Evolutionary conservation across 495 filamentous ascomycete species (phyloP), one percentile per base, ranked within the genome.

Genomic region (Tetracladium setigerum): DNA sequence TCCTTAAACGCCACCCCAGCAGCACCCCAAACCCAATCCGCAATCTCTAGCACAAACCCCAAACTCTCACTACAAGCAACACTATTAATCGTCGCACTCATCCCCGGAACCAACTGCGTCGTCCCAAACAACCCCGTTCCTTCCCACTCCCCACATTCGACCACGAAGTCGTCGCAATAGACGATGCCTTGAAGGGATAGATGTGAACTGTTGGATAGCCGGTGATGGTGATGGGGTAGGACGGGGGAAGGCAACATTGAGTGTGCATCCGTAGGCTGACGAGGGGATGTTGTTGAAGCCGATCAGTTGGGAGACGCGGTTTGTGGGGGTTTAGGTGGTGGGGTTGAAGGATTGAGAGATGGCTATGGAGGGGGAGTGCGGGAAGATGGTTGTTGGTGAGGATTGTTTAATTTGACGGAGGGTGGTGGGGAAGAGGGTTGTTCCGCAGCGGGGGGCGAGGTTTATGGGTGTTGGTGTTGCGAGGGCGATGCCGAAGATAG

Each of bases 391-490:
- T 27, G 3, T 30, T 1, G 46, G 51, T 17, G 15, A 13, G n/a
- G 32, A 17, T 46, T 58, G 43, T 24, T 22, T 35, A 34, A 58
- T 27, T 30, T 37, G 34, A 13, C 51, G 51, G 46, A 58, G 48
- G 40, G 39, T 39, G 32, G 34, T 31, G 8, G 55, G 55, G 38
- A 33, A 34, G 48, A 51, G 12, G 6, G 46, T 52, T 14, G 42
- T 27, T 6, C 55, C 51, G 41, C 55, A 58, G 40, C 50, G 50
- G n/a, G 55, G 55, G 4, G 55, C 55, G 40, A 56, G 44, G 6
- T 56, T 45, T 0, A 56, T 41, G 12, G 50, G 55, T 17, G 46
- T 51, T 38, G 55, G 50, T 9, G 18, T 15, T n/a, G 50, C 50
- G 14, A 41, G 27, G 12, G 50, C 35, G 39, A 57, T 41, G 8